Conservation (phyloP, 805 yeast species). For the Dipodascus albidus region DNA sequence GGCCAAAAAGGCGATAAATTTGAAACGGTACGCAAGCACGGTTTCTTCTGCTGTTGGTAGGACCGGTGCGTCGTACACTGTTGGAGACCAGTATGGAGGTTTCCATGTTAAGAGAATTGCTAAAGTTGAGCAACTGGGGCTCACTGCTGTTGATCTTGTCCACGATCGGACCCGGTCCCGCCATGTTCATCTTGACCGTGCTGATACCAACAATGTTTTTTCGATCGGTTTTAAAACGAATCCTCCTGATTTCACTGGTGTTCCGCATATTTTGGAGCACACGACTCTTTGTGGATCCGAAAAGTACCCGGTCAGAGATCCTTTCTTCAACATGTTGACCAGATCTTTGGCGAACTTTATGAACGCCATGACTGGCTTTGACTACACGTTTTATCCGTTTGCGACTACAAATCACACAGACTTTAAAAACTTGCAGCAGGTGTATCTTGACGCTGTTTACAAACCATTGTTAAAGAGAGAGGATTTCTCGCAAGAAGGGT, state of each 20-base stretch:
- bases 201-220: conserved; percentile 79
- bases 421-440: conserved; percentile 71
- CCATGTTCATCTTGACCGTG: conserved; percentile 77
- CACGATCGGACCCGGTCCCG: conserved; percentile 64
- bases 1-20: not conserved
- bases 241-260: conserved; percentile 91
- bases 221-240: conserved; percentile 84
- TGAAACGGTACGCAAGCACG: not conserved
- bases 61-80: not conserved
- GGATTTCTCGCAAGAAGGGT: conserved; percentile 93
- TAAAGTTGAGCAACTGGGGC: conserved; percentile 69
- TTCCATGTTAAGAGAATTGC: conserved; percentile 52
- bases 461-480: conserved; percentile 66
- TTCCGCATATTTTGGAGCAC: conserved; percentile 93
- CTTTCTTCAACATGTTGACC: conserved; percentile 94
- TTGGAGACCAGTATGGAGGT: conserved; percentile 30
- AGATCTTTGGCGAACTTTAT: conserved; percentile 90
- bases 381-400: conserved; percentile 91
- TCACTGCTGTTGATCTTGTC: conserved; percentile 62
- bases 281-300: conserved; percentile 91
- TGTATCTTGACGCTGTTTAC: conserved; percentile 78
- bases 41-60: not conserved
- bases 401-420: conserved; percentile 85
- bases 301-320: conserved; percentile 90
- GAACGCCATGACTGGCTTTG: conserved; percentile 99